Evolutionary conservation across 768 basidiomycete species (phyloP).

Genomic region (Tylopilus intermedius): DNA sequence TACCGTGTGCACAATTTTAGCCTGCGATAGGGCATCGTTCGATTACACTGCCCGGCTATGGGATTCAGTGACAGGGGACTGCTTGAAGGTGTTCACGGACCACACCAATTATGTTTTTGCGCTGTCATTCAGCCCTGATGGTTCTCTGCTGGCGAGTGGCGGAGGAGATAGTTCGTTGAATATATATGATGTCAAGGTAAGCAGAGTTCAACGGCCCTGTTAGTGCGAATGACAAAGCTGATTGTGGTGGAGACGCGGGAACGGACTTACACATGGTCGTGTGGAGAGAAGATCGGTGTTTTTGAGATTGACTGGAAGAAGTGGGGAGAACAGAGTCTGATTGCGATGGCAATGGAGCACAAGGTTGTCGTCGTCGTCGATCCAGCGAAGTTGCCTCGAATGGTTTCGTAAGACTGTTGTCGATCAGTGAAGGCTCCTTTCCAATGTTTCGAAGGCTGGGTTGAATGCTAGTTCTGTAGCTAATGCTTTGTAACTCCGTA

Average conservation of each 20-base stretch:
- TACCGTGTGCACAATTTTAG: conserved; percentile 2
- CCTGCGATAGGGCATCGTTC: conserved; percentile 59
- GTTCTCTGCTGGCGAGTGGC: conserved; percentile 68
- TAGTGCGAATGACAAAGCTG: neutral
- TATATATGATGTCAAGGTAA: conserved; percentile 65
- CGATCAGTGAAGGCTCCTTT: neutral
- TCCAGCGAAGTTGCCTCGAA: conserved; percentile 34
- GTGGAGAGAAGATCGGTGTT: conserved; percentile 58
- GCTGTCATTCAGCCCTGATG: conserved; percentile 70
- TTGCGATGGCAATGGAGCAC: conserved; percentile 68
- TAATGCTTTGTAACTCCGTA: too few species aligned
- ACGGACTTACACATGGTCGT: conserved; percentile 62
- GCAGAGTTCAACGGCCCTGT: conserved; percentile 29
- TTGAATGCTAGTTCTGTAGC: too few species aligned
- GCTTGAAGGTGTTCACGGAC: conserved; percentile 64
- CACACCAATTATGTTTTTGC: conserved; percentile 72
- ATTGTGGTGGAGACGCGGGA: conserved; percentile 35
- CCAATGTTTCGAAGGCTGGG: too few species aligned
- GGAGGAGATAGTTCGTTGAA: conserved; percentile 74
- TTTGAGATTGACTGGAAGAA: conserved; percentile 77
- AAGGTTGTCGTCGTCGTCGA: conserved; percentile 66
- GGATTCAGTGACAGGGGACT: conserved; percentile 75
- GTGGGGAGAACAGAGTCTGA: conserved; percentile 48
- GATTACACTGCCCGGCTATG: conserved; percentile 78
- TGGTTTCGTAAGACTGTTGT: neutral